A percentile compares a stretch with the other conserved stretches of the same genome.
Conservation (phyloP, 352 stramenopile species). For the Saprolegnia diclina region DNA sequence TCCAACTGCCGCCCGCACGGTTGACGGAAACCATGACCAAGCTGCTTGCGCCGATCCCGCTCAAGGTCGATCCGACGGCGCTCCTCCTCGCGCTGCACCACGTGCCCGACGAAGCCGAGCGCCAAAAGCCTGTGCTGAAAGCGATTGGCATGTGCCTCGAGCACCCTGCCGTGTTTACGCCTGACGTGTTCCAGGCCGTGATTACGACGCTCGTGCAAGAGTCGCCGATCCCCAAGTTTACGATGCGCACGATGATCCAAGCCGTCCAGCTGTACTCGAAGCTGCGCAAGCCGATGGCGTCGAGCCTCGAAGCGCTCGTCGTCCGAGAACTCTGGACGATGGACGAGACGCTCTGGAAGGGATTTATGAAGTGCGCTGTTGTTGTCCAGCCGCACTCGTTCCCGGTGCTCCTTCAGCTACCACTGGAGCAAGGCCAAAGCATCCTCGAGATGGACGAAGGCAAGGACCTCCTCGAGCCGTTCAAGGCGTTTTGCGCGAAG, state of each 20-base stretch:
- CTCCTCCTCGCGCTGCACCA: conserved; percentile 72
- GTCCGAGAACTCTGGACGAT: conserved; percentile 60
- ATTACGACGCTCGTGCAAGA: conserved; percentile 57
- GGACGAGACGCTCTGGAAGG: conserved; percentile 64
- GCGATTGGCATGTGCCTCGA: conserved; percentile 78
- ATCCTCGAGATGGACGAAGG: conserved; percentile 51
- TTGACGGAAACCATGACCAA: conserved; percentile 64
- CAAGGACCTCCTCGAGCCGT: conserved; percentile 36
- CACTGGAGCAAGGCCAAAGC: conserved; percentile 40
- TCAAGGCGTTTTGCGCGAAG: conserved; percentile 21
- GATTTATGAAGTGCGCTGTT: conserved; percentile 71
- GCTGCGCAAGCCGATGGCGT: conserved; percentile 55
- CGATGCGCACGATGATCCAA: conserved; percentile 69
- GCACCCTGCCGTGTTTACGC: conserved; percentile 70
- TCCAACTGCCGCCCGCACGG: conserved; percentile 46
- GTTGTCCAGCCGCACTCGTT: conserved; percentile 72
- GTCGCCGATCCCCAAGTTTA: conserved; percentile 55
- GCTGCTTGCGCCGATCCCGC: conserved; percentile 66
- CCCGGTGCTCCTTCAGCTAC: conserved; percentile 51
- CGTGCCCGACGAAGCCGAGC: conserved; percentile 58
- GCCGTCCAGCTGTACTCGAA: conserved; percentile 65
- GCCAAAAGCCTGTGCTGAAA: conserved; percentile 73
- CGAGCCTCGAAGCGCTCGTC: conserved; percentile 49
- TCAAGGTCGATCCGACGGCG: conserved; percentile 56
- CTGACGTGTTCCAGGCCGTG: conserved; percentile 64